Conservation (phyloP, 2,329 filamentous ascomycete genomes). For the Fusarium udum region DNA sequence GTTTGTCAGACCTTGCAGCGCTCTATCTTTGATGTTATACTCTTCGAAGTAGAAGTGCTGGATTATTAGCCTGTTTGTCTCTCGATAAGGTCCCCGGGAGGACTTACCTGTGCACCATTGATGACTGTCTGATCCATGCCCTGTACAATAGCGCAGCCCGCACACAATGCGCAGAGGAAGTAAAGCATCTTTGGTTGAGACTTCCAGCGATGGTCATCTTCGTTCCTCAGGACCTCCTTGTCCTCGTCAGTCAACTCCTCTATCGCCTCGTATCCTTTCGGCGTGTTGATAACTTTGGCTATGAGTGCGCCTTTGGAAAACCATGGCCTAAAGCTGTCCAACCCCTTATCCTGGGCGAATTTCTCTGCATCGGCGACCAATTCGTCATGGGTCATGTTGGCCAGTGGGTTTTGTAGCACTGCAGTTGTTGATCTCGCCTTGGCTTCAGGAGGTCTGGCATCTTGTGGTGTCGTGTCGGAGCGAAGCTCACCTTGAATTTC, state of each 20-base stretch:
- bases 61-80: background rate
- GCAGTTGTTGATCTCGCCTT: background rate
- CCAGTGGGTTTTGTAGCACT: slow-evolving; percentile 36
- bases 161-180: slow-evolving; percentile 41
- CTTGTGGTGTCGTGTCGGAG: background rate
- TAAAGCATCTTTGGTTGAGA: slow-evolving; percentile 54
- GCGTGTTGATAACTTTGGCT: slow-evolving; percentile 40
- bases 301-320: slow-evolving; percentile 51
- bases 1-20: slow-evolving; percentile 62
- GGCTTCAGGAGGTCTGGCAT: background rate
- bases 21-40: slow-evolving; percentile 47
- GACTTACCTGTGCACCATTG: slow-evolving; percentile 60
- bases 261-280: slow-evolving; percentile 38
- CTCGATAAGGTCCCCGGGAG: background rate
- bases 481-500: background rate
- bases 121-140: slow-evolving; percentile 72
- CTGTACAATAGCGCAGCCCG: slow-evolving; percentile 60
- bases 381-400: slow-evolving; percentile 26
- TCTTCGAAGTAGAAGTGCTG: slow-evolving; percentile 49
- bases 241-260: slow-evolving; percentile 40
- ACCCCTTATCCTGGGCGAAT: slow-evolving; percentile 29
- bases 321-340: slow-evolving; percentile 51
- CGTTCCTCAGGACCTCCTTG: slow-evolving; percentile 47
- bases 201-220: slow-evolving; percentile 67
- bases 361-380: slow-evolving; percentile 30